Evolutionary conservation across 1,139 yeast species (phyloP), one percentile per base, ranked within the genome.

Genomic region (Blastobotrys arbuscula): DNA sequence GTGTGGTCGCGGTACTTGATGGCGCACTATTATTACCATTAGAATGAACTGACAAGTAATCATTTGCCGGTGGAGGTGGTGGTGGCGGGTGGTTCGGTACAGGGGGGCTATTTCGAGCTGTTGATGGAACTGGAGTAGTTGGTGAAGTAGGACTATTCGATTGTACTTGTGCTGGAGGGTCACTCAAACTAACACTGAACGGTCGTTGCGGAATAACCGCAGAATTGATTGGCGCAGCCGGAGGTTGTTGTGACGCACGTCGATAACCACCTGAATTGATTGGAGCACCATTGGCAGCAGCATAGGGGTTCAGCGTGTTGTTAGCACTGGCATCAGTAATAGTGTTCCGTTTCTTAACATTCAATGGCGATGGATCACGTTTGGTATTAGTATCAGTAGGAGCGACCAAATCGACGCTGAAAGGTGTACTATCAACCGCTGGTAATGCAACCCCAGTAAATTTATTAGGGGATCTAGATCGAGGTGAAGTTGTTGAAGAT

Each of bases 1-100:
- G 43, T 39, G 39, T 15, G 19, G 42, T 8, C n/a, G 44, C 19
- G 5, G 20, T 16, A 15, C 33, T 28, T 42, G 26, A 24, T 33
- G 44, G 38, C 10, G 37, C 39, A 16, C 31, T 28, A 28, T 9
- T 28, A 28, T 28, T 28, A 5, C 12, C 13, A 28, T 6, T 7
- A 6, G n/a, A 3, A 5, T 28, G 39, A 15, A 36, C 36, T 34
- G 44, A 21, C 4, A 28, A 28, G 12, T 36, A 13, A 36, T 36
- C 49, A 13, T 42, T 13, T 39, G 40, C 30, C 19, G 51, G 42
- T 37, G 51, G 43, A 10, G 49, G 21, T 31, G 47, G 49, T 23
- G 42, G 44, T 23, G 44, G 42, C 36, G 34, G 24, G 10, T 46
- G 38, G 15, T 20, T 47, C 23, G 48, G 26, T 10, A 12, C 16